Evolutionary conservation across 2,329 filamentous ascomycete genomes (phyloP), one percentile per base, ranked within the genome.

Genomic region (Fusarium nisikadoi): DNA sequence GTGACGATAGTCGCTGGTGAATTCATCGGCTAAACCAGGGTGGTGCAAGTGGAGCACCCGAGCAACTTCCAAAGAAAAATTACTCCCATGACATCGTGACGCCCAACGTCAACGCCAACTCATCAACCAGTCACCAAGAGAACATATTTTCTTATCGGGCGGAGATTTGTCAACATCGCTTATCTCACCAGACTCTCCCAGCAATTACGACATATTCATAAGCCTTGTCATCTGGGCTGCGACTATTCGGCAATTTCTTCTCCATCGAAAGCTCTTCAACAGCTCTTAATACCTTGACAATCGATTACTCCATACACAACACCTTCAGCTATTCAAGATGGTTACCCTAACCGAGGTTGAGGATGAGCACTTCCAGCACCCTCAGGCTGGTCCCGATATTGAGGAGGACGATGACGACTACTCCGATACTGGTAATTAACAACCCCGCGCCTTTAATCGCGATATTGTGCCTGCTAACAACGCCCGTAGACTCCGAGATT

Each of bases 331-430:
- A 66, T 73, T 64, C 84, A 91, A 83, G 78, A 98, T 98, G 95
- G 95, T 98, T 83, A 94, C 95, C 85, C 93, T 98, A 81, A 93
- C 94, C 81, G 95, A 98, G 87, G 95, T 98, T 80, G 92, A 97
- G 81, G 95, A 98, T 82, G 95, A 98, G 88, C 93, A 97, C 84
- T 97, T 98, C 87, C 88, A 92, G 84, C 86, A 89, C 82, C 85
- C 87, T 75, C 91, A 92, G 79, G 84, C 90, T 70, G 86, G 89
- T 64, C 89, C 91, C 67, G 91, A 94, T 76, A 92, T 96, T 76
- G 94, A 97, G 77, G 94, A 95, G 81, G 95, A 95, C 80, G 95
- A 95, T 80, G 95, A 97, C 85, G 95, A 97, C 86, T 97, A 93
- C 86, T 96, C 93, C 75, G 95, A 98, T 82, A 95, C 93, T 72